Evolutionary conservation across 2,329 filamentous ascomycete genomes (phyloP), one percentile per base, ranked within the genome.

Genomic region (Aspergillus calidoustus): DNA sequence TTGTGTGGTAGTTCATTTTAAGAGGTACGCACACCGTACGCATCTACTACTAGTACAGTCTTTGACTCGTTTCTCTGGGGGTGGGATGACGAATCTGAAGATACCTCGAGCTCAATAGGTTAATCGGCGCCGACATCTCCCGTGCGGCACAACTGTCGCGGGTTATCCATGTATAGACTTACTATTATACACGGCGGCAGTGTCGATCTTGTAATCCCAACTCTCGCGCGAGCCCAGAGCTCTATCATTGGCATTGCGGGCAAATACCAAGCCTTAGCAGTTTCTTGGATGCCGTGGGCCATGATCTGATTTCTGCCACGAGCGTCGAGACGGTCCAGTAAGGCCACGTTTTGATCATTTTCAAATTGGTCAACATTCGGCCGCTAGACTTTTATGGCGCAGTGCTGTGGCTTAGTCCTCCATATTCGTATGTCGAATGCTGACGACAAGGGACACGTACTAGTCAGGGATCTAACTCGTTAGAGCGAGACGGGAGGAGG

Each of bases 391-490:
- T 41, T 41, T 41, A 41, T 15, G 34, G 34, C 34, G 34, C 34
- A 41, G 34, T 41, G 3, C 34, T 41, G 34, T 41, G 34, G 34
- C 44, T 47, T 25, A 25, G 44, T 19, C 44, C 15, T 15, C 15
- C 34, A 41, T 41, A 15, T 15, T 41, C 15, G 34, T 41, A 17
- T 54, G 59, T 62, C 57, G 47, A 50, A 53, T 57, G 66, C 66
- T 68, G 64, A 68, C 66, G 62, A 66, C 62, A 65, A 44, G 57
- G 57, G 63, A 64, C 59, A 68, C 66, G 66, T 64, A 68, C 62
- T 57, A 63, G 54, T 38, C 60, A 64, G 59, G 64, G 62, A 63
- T 65, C 54, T 59, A 64, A 60, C 57, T 59, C 54, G 58, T 62
- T 67, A 63, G 61, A 48, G 55, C 41, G 46, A 57, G 60, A 44